phyloP scores from a whole-genome alignment of 352 stramenopile genomes.

The Globisporangium paroecandrum region DNA sequence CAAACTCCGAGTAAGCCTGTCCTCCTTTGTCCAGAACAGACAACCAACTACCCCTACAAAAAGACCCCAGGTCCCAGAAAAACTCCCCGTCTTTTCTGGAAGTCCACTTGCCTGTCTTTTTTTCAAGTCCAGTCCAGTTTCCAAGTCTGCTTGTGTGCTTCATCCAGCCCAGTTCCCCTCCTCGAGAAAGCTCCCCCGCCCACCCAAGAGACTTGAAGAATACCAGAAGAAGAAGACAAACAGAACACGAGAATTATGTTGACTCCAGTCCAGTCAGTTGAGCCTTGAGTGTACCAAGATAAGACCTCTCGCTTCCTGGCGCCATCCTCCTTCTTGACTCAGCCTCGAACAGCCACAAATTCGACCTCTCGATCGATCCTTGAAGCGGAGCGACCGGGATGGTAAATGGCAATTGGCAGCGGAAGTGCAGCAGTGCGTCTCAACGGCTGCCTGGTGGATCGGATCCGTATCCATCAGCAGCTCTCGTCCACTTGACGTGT shows the following conservation, averaged over 20 bases:
- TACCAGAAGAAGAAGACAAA: background rate
- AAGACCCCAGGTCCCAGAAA: slow-evolving; percentile 5
- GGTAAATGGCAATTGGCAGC: background rate
- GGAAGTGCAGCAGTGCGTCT: background rate
- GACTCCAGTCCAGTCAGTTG: background rate
- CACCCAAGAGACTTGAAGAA: background rate
- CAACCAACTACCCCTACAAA: background rate
- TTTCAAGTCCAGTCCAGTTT: background rate
- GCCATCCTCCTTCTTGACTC: background rate
- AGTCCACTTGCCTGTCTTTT: background rate
- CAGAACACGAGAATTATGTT: background rate
- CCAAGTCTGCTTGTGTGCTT: background rate
- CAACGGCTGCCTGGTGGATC: too few relatives aligned
- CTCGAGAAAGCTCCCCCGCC: background rate
- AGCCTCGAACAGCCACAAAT: background rate
- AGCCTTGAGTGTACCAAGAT: background rate
- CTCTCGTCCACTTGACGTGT: background rate
- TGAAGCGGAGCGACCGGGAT: background rate
- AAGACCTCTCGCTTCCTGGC: background rate
- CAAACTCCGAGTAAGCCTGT: background rate
- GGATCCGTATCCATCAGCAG: background rate
- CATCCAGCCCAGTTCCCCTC: background rate
- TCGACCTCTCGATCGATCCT: background rate
- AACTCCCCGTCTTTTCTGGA: background rate
- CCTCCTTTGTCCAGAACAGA: background rate